These are phyloP conservation scores for Penicillium turbatum DNA, from an alignment of 495 filamentous ascomycete species.

Conservation along the genomic window DNA sequence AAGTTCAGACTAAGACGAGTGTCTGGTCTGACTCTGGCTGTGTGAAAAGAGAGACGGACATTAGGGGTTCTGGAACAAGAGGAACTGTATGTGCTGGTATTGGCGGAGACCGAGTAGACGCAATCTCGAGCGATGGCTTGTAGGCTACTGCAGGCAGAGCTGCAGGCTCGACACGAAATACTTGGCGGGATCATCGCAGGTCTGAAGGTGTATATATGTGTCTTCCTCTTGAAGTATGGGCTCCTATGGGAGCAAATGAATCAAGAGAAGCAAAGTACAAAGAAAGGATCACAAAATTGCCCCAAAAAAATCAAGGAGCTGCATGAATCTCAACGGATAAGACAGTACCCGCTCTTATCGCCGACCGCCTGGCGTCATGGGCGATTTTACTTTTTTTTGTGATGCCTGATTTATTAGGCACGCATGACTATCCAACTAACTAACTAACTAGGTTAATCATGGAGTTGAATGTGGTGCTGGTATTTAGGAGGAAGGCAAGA, in stretches of 20 bases:
- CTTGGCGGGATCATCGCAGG: constrained; percentile 31
- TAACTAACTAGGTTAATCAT: not conserved
- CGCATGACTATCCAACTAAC: not conserved
- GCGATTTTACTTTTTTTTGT: not conserved
- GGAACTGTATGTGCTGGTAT: not conserved
- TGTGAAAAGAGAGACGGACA: constrained; percentile 11
- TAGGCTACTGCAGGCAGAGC: constrained; percentile 38
- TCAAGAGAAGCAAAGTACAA: not conserved
- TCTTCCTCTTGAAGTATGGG: not conserved
- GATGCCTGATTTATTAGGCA: not conserved
- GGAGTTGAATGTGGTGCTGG: too few relatives aligned
- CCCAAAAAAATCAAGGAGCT: constrained; percentile 17
- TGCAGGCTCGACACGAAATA: constrained; percentile 36
- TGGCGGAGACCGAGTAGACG: constrained; percentile 12
- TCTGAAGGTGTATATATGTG: constrained; percentile 1
- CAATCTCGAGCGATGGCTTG: constrained; percentile 26
- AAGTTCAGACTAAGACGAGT: not conserved
- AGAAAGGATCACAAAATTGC: constrained; percentile 9
- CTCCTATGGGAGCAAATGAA: not conserved
- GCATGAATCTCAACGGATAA: constrained; percentile 18
- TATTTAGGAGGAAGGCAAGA: not conserved
- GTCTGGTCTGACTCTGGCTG: not conserved
- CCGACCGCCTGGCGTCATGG: constrained; percentile 34
- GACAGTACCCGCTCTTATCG: constrained; percentile 13
- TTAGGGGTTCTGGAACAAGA: constrained; percentile 5